A percentile compares a stretch with the other conserved stretches of the same genome.
Evolutionary conservation across 2,329 filamentous ascomycete genomes (phyloP).

Genomic region (Aureobasidium sp.): DNA sequence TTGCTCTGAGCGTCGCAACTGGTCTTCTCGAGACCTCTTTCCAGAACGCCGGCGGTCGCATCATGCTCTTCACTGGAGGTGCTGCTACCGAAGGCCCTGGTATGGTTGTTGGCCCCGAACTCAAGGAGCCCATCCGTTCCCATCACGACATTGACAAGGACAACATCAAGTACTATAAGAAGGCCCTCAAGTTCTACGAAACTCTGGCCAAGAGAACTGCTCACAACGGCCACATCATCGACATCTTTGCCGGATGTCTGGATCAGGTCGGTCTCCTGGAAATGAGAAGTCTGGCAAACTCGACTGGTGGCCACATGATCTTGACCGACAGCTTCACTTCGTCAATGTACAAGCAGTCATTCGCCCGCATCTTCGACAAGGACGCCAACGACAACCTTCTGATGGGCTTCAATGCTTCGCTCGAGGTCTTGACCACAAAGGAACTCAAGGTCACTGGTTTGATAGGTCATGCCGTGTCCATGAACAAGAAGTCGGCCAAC

Average conservation of each 20-base stretch:
- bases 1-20: constrained; percentile 90
- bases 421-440: constrained; percentile 95
- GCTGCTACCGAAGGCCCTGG: constrained; percentile 93
- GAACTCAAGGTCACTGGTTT: constrained; percentile 96
- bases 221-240: constrained; percentile 94
- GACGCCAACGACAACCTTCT: constrained; percentile 88
- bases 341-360: constrained; percentile 99
- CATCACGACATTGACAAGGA: constrained; percentile 98
- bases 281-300: constrained; percentile 96
- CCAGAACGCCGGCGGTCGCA: constrained; percentile 86
- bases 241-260: constrained; percentile 94
- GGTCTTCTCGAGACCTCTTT: constrained; percentile 90
- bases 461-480: constrained; percentile 90
- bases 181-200: constrained; percentile 97
- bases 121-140: constrained; percentile 92
- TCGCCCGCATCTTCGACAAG: constrained; percentile 94
- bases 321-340: constrained; percentile 97
- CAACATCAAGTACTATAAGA: constrained; percentile 99
- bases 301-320: constrained; percentile 95
- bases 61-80: constrained; percentile 96
- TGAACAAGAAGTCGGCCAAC: constrained; percentile 96
- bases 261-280: constrained; percentile 95
- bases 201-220: constrained; percentile 85
- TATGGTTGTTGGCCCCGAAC: constrained; percentile 90
- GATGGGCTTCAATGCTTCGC: constrained; percentile 96